These are phyloP conservation scores for Cryptococcus sp. DNA, from an alignment of 1,284 basidiomycete species.

Conservation along the genomic window DNA sequence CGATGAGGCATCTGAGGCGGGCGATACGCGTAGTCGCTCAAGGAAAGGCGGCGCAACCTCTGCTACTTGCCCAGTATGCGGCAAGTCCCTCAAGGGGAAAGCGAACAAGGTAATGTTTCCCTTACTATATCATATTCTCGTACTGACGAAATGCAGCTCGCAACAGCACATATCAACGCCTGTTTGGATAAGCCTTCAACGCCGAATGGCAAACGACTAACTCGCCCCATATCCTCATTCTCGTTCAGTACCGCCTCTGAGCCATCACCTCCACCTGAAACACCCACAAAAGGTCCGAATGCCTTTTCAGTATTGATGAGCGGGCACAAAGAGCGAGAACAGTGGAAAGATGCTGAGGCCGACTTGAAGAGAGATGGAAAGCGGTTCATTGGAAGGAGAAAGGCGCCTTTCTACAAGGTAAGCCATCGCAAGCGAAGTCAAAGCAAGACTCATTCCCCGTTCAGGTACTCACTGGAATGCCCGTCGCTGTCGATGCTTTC, in stretches of 20 bases:
- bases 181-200: constrained; percentile 41
- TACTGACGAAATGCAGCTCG: constrained; percentile 28
- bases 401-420: constrained; percentile 91
- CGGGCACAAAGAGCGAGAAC: constrained; percentile 72
- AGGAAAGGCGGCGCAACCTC: constrained; percentile 9
- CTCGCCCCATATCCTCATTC: constrained; percentile 32
- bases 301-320: constrained; percentile 82
- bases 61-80: constrained; percentile 41
- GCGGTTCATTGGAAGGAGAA: constrained; percentile 60
- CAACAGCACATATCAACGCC: constrained; percentile 47
- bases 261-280: constrained; percentile 20
- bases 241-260: constrained; percentile 21
- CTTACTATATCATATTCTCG: background rate
- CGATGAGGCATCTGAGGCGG: constrained; percentile 18
- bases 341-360: constrained; percentile 74
- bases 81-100: constrained; percentile 30
- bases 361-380: constrained; percentile 49
- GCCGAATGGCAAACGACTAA: constrained; percentile 8
- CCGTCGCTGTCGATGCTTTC: constrained; percentile 94
- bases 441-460: background rate
- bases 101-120: constrained; percentile 28
- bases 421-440: constrained; percentile 9
- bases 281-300: constrained; percentile 46
- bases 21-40: constrained; percentile 2
- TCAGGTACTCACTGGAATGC: constrained; percentile 85